phyloP scores from a whole-genome alignment of 164 flowering plant genomes.

The Macadamia integrifolia region DNA sequence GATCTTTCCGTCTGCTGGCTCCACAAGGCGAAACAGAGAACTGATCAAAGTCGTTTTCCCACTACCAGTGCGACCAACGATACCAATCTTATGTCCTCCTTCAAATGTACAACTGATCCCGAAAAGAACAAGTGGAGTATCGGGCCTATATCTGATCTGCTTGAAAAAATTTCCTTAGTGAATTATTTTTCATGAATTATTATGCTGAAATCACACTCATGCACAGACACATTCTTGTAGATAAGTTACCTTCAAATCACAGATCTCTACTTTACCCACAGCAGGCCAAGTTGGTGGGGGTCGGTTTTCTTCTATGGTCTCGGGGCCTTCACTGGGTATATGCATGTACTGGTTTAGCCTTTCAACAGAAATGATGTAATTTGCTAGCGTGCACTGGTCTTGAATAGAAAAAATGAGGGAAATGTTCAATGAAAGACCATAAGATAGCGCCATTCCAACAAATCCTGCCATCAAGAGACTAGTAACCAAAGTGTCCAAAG shows the following conservation, averaged over 20 bases:
- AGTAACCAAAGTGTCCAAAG: neutral
- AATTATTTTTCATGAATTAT: neutral
- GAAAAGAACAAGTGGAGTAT: too few species aligned
- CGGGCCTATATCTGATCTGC: slow-evolving; percentile 33
- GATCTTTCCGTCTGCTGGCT: too few species aligned
- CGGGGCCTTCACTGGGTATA: slow-evolving; percentile 40
- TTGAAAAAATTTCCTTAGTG: neutral
- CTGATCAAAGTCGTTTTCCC: too few species aligned
- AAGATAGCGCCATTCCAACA: too few species aligned
- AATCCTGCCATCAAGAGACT: slow-evolving; percentile 6
- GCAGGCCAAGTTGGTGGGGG: slow-evolving; percentile 55
- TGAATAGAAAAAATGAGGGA: too few species aligned
- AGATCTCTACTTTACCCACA: slow-evolving; percentile 52
- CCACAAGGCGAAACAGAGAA: too few species aligned
- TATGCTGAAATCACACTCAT: neutral
- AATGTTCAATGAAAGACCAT: too few species aligned
- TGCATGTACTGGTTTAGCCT: too few species aligned
- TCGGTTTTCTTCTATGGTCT: slow-evolving; percentile 33
- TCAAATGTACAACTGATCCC: too few species aligned
- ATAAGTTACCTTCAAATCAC: slow-evolving; percentile 36
- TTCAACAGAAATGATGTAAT: slow-evolving; percentile 16
- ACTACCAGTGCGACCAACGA: too few species aligned
- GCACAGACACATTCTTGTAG: neutral
- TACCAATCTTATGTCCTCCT: too few species aligned
- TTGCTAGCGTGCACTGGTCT: slow-evolving; percentile 32